Conservation (phyloP, 75 land plant species). For the Sequoia sempervirens region DNA sequence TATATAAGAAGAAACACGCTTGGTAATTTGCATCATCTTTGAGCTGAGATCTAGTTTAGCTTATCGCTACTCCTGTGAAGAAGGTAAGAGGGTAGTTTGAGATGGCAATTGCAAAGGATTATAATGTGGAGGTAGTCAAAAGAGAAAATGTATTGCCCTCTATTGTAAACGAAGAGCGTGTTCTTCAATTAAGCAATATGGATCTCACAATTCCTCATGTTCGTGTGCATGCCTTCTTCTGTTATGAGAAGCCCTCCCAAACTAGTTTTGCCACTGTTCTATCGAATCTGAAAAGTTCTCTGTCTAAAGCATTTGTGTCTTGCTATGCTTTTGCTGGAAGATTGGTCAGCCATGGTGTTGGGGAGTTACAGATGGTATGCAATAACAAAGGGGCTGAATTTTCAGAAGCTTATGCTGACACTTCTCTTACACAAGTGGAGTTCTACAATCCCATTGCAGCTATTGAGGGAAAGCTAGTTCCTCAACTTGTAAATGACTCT, state of each 20-base stretch:
- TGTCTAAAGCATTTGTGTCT: slow-evolving; percentile 27
- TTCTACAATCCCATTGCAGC: slow-evolving; percentile 24
- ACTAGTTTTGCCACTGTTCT: background rate
- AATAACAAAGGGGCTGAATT: slow-evolving; percentile 51
- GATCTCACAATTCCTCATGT: slow-evolving; percentile 38
- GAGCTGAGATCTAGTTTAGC: no score
- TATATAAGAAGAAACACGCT: no score
- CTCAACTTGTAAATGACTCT: slow-evolving; percentile 19
- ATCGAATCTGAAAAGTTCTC: slow-evolving; percentile 22
- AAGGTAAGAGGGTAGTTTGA: no score
- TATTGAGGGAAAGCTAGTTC: slow-evolving; percentile 46
- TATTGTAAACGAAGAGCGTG: slow-evolving; percentile 28
- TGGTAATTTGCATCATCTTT: no score
- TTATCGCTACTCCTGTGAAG: no score
- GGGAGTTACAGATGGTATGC: slow-evolving; percentile 46
- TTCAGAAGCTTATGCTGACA: slow-evolving; percentile 23
- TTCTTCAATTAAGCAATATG: slow-evolving; percentile 35
- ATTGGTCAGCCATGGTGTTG: slow-evolving; percentile 23
- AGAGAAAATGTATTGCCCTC: slow-evolving; percentile 26
- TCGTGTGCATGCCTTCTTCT: slow-evolving; percentile 42
- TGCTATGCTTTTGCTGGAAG: slow-evolving; percentile 43
- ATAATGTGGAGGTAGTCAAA: slow-evolving; percentile 6
- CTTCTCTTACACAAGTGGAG: slow-evolving; percentile 19
- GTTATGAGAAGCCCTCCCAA: slow-evolving; percentile 21
- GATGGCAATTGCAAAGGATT: background rate